phyloP scores from a whole-genome alignment of 2,329 filamentous ascomycete genomes.

The Beauveria rudraprayagi region DNA sequence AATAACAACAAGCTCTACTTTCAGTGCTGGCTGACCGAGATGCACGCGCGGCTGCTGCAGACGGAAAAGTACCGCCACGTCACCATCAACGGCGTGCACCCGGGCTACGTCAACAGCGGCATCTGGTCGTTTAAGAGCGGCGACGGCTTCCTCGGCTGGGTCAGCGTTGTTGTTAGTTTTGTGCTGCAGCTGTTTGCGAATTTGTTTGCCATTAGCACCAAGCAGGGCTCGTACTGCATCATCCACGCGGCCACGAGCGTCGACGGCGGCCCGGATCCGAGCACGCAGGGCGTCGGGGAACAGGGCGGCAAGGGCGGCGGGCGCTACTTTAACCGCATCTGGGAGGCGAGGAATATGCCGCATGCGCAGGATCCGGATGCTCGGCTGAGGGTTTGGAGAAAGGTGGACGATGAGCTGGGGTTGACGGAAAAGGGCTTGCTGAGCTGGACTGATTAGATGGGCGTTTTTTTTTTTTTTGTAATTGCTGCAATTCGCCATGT shows the following conservation, averaged over 20 bases:
- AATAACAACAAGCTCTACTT: slow-evolving; percentile 26
- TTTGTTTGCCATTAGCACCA: slow-evolving; percentile 1
- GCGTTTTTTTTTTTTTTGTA: too few species aligned
- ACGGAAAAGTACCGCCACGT: slow-evolving; percentile 19
- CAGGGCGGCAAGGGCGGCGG: slow-evolving; percentile 9
- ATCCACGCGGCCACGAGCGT: slow-evolving; percentile 8
- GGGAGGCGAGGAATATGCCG: slow-evolving; percentile 11
- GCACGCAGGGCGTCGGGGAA: slow-evolving; percentile 8
- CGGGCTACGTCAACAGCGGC: slow-evolving; percentile 23
- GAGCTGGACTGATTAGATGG: slow-evolving; percentile 6
- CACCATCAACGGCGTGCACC: slow-evolving; percentile 24
- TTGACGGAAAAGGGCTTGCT: slow-evolving; percentile 11
- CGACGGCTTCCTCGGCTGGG: slow-evolving; percentile 4
- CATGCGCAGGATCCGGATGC: slow-evolving; percentile 8
- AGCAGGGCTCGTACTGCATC: slow-evolving; percentile 13
- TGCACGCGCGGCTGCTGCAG: slow-evolving; percentile 19
- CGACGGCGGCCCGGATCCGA: slow-evolving; percentile 6
- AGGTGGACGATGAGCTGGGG: slow-evolving; percentile 12
- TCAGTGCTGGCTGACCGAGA: slow-evolving; percentile 24
- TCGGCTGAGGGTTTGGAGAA: slow-evolving; percentile 9
- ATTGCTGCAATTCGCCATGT: background rate
- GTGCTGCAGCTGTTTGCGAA: slow-evolving; percentile 5
- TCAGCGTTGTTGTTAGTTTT: background rate
- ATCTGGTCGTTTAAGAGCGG: slow-evolving; percentile 19
- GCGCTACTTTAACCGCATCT: slow-evolving; percentile 12